Evolutionary conservation across 352 stramenopile genomes (phyloP), one percentile per base, ranked within the genome.

Genomic region (Phytophthora tubulina): DNA sequence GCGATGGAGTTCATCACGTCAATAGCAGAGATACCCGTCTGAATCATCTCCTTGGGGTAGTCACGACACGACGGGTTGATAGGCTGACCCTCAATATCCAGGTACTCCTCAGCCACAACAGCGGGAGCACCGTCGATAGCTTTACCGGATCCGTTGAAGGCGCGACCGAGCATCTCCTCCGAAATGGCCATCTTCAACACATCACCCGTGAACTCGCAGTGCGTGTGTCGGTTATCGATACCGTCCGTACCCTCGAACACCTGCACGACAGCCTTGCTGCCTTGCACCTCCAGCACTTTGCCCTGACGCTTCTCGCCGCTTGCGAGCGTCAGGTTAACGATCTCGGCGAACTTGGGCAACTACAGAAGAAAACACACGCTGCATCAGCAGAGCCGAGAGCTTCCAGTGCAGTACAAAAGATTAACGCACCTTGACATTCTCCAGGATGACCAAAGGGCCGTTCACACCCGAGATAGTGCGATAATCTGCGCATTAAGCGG

Each of bases 1-100:
- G 98, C 97, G 68, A 99, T 98, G 55, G 96, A 99, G 92, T 99
- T 99, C 98, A 99, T 99, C 33, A 99, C 97, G 85, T 99, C 98
- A 84, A 99, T 99, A 59, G 98, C 97, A 32, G 97, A 99, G 69
- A 99, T 99, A 80, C 98, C 98, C 38, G 98, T 99, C 83, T 99
- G 97, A 77, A 99, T 99, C 98, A 99, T 99, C 73, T 98, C 97
- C 88, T 99, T 99, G 67, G 98, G 98, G 85, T 99, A 99, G 80
- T 99, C 97, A 84, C 98, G 95, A 73, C 96, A 98, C 60, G 92
- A 99, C 39, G 98, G 98, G 88, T 99, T 99, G 85, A 99, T 99
- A 60, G 98, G 97, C 84, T 99, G 97, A 49, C 98, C 98, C 81
- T 99, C 97, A 74, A 99, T 99, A 78, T 99, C 97, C 36, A 99